Conservation (phyloP, 495 filamentous ascomycete genomes). For the Poronia punctata region DNA sequence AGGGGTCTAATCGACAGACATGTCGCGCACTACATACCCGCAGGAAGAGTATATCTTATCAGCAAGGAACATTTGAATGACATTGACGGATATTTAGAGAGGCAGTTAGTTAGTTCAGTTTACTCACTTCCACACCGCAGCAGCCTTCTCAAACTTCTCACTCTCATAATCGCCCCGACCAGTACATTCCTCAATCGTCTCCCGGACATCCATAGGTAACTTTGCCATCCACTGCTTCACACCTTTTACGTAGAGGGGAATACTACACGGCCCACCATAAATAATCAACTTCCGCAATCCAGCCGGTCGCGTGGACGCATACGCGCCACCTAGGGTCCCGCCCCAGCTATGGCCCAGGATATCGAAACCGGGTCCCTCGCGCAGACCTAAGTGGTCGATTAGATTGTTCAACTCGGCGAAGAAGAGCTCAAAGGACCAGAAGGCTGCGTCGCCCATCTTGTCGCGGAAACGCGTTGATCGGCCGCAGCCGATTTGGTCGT, state of each 20-base stretch:
- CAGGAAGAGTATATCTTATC: too few relatives aligned
- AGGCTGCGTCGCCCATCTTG: constrained; percentile 29
- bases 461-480: constrained; percentile 36
- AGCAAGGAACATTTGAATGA: too few relatives aligned
- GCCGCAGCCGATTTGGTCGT: constrained; percentile 47
- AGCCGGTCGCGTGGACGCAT: constrained; percentile 25
- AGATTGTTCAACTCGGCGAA: constrained; percentile 43
- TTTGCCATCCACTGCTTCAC: not conserved
- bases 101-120: too few relatives aligned
- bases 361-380: constrained; percentile 23
- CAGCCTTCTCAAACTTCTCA: constrained; percentile 37
- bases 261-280: constrained; percentile 22
- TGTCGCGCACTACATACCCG: constrained; percentile 32
- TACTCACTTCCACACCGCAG: constrained; percentile 34
- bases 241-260: constrained; percentile 3
- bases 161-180: constrained; percentile 10
- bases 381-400: constrained; percentile 24
- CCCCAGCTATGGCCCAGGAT: constrained; percentile 44
- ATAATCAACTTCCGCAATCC: constrained; percentile 36
- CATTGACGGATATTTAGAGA: too few relatives aligned
- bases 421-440: constrained; percentile 46
- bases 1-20: constrained; percentile 35
- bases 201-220: constrained; percentile 1
- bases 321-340: constrained; percentile 33
- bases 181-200: constrained; percentile 5